Base-by-base conservation (phyloP, 2,329 filamentous ascomycete genomes). In the Penicillium paneum region DNA sequence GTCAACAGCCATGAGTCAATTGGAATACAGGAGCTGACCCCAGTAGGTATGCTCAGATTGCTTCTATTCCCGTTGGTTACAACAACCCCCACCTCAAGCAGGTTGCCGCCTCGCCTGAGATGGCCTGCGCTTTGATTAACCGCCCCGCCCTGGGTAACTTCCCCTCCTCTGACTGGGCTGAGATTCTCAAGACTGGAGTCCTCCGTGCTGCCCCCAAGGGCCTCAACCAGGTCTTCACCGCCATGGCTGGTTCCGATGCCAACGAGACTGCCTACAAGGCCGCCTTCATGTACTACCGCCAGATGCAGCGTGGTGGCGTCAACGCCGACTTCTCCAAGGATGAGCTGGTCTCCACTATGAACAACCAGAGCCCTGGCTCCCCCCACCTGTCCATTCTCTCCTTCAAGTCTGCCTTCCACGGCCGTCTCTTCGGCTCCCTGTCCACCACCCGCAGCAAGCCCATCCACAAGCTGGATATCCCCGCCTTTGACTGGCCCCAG, bases 241-340 rank as follows among this genome's bases (percentile, higher is more conserved):
- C 88, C 61, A 88, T 91, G 80, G 85, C 91, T 50, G 91, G 91
- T 58, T 95, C 90, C 19, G 91, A 96, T 68, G 91, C 91, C 75
- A 96, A 96, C 77, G 92, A 96, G 78, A 89, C 90, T 32, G 92
- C 92, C 40, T 96, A 91, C 83, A 96, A 96, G 79, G 91, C 91
- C 8, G 91, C 92, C 46, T 96, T 96, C 78, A 96, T 96, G 87
- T 95, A 88, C 82, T 87, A 88, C 69, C 86, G 89, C 45, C 89
- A 91, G 74, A 81, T 85, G 60, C 84, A 94, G 76, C 89, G 92
- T 58, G 91, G 91, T 62, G 90, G 90, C 8, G 79, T 84, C 42
- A 74, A 87, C 35, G 88, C 44, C 6, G 52, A 54, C 40, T 54
- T 54, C 52, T 89, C 88, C 32, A 76, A 85, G 49, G 84, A 89